A percentile compares a stretch with the other conserved stretches of the same genome.
Evolutionary conservation across 306 rosid species (phyloP).

Genomic region (Rosa rugosa): DNA sequence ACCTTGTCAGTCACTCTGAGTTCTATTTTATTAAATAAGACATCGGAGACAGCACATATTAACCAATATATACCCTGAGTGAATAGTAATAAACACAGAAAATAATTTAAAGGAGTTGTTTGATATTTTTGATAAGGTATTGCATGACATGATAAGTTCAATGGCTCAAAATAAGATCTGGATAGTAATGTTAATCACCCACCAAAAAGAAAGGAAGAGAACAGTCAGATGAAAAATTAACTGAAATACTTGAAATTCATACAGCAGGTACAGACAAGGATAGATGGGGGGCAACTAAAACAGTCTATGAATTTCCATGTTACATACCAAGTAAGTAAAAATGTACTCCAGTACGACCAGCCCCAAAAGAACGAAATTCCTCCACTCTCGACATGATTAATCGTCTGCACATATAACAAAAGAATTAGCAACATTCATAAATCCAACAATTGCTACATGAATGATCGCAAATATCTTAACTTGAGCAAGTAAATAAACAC

Average conservation of each 20-base stretch:
- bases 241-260: background rate
- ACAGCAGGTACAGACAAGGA: constrained; percentile 5
- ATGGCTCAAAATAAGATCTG: constrained; percentile 9
- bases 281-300: constrained; percentile 9
- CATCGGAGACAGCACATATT: background rate
- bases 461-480: background rate
- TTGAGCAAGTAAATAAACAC: background rate
- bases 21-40: background rate
- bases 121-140: background rate
- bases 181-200: constrained; percentile 12
- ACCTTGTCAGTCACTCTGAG: background rate
- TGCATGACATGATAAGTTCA: constrained; percentile 16
- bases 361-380: constrained; percentile 97
- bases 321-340: constrained; percentile 82
- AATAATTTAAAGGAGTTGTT: background rate
- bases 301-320: constrained; percentile 14
- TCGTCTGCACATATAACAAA: constrained; percentile 46
- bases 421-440: constrained; percentile 14
- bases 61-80: background rate
- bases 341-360: constrained; percentile 98
- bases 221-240: constrained; percentile 7
- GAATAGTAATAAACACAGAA: background rate
- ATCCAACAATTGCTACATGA: constrained; percentile 12
- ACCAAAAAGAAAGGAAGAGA: background rate
- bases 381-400: constrained; percentile 57